Percentiles rank a stretch among this genome's conserved stretches.
These are phyloP conservation scores for Boletellus sp. DNA, from an alignment of 768 basidiomycete species.

Conservation along the genomic window DNA sequence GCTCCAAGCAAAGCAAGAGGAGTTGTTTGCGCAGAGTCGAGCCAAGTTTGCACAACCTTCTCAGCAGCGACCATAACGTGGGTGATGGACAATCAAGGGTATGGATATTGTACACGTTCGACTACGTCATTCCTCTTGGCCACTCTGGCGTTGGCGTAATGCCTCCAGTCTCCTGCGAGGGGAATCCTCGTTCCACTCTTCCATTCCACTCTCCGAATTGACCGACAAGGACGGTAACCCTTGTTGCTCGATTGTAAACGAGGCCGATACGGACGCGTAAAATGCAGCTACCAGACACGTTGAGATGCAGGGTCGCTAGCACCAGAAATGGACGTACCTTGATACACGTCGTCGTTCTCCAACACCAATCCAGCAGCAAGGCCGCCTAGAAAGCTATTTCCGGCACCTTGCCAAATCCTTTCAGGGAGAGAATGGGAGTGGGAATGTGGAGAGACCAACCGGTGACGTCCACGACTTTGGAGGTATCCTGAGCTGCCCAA, in stretches of 20 bases:
- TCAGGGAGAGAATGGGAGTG: conserved; percentile 3
- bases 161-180: conserved; percentile 55
- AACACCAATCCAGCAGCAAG: conserved; percentile 68
- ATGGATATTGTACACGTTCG: conserved; percentile 21
- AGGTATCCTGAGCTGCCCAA: conserved; percentile 48
- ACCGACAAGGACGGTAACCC: conserved; percentile 59
- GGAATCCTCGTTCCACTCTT: conserved; percentile 69
- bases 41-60: conserved; percentile 67
- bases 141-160: conserved; percentile 42
- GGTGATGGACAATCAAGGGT: conserved; percentile 4
- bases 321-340: conserved; percentile 47
- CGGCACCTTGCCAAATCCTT: conserved; percentile 57
- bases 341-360: conserved; percentile 53
- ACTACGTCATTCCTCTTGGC: conserved; percentile 33
- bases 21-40: conserved; percentile 88
- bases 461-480: conserved; percentile 75
- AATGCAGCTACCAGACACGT: conserved; percentile 48
- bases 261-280: conserved; percentile 79
- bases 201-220: conserved; percentile 22
- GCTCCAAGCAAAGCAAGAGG: conserved; percentile 81
- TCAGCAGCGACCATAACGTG: conserved; percentile 37
- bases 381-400: conserved; percentile 86
- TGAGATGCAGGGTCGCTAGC: conserved; percentile 12
- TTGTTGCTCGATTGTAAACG: conserved; percentile 77
- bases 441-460: conserved; percentile 39